Base-by-base conservation (phyloP, 225 moss, liverwort and hornwort genomes). In the Ulota crispa region DNA sequence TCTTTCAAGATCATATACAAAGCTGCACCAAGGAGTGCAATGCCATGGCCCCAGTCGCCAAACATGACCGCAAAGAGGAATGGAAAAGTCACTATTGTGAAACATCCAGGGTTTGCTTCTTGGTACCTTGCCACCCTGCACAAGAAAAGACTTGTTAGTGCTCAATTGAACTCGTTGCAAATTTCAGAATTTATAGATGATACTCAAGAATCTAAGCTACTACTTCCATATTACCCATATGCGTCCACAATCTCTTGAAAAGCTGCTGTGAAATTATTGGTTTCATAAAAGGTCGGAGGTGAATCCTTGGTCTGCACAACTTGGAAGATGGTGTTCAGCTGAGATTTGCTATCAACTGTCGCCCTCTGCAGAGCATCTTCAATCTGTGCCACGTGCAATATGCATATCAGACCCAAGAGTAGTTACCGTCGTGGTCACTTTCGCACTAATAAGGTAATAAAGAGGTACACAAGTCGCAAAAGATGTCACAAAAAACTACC, bases 11-110 rank as follows among this genome's bases (percentile, higher is more conserved):
- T 72, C 20, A 99, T 87, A 54, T 87, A 99, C 1, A 92, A 32
- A 45, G 94, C 82, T 43, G 82, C 96, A 77, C 92, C 41, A 24
- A 94, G 85, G 50, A 99, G 86, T 68, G 89, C 89, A 42, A 92
- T 78, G 70, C 99, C 99, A 83, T 99, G 99, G 59, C 99, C 99
- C 99, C 99, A 99, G 83, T 99, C 99, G n/a, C 99, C 96, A 84
- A 99, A 99, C 99, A 99, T 99, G 55, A 99, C 92, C 1, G 96
- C 99, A 89, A 99, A 99, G 82, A 99, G 89, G 78, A 99, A 99
- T 42, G 99, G 96, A 54, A 99, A 99, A 18, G 96, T 99, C 30
- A 99, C 89, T 31, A 99, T 94, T 68, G 99, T 96, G 75, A 99
- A 96, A 77, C 94, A 96, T 30, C 90, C 93, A 84, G 99, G 96